Conservation (phyloP, 768 basidiomycete genomes). For the Mycena olivaceomarginata region DNA sequence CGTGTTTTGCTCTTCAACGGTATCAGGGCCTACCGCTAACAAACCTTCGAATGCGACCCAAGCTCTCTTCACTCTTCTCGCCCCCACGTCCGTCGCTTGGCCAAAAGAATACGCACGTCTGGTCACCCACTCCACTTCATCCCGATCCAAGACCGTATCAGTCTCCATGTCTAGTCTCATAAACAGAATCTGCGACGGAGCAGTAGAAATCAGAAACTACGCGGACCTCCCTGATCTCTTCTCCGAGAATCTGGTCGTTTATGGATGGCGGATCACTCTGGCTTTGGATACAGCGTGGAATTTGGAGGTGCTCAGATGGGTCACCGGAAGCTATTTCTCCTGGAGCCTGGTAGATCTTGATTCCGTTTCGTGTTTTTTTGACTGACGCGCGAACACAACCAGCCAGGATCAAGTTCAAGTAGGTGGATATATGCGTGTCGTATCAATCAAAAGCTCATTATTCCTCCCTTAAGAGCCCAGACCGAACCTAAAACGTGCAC, state of each 20-base stretch:
- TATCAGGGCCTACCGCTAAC: neutral
- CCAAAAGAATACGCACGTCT: constrained; percentile 58
- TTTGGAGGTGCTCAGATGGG: constrained; percentile 60
- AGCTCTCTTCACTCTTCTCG: constrained; percentile 64
- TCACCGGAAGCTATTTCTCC: constrained; percentile 49
- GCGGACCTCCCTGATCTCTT: constrained; percentile 62
- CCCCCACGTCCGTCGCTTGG: constrained; percentile 67
- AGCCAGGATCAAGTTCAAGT: constrained; percentile 18
- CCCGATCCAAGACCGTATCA: constrained; percentile 48
- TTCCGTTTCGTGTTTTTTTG: no score
- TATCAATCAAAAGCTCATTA: neutral
- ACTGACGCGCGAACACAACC: neutral
- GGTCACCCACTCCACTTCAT: constrained; percentile 45
- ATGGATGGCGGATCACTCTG: constrained; percentile 62
- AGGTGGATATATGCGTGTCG: constrained; percentile 37
- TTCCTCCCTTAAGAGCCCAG: neutral
- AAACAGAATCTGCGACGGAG: constrained; percentile 58
- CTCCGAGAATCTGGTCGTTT: constrained; percentile 52
- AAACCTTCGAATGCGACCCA: constrained; percentile 51
- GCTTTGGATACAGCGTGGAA: constrained; percentile 56
- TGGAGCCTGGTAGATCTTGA: constrained; percentile 25
- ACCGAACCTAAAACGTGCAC: constrained; percentile 37
- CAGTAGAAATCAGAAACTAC: constrained; percentile 67
- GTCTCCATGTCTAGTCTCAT: constrained; percentile 61
- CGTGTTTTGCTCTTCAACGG: constrained; percentile 15